Conservation (phyloP, 177 flowering plant species). For the Vitis hybrid region DNA sequence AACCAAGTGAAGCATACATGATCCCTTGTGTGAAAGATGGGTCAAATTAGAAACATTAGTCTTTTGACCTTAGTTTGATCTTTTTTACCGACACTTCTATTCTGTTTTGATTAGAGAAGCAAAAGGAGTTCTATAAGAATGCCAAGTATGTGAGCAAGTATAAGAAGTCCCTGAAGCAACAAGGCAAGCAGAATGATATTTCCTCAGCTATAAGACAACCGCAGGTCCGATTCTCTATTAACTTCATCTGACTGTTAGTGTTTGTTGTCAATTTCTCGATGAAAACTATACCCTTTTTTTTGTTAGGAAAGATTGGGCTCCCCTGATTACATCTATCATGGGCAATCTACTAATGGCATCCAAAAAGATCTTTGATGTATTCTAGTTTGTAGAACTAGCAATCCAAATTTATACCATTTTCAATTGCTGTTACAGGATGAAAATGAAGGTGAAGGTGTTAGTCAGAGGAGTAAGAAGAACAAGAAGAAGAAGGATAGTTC, state of each 20-base stretch:
- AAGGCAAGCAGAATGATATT: constrained; percentile 25
- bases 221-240: constrained; percentile 33
- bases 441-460: constrained; percentile 19
- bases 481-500: constrained; percentile 30
- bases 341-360: too few relatives aligned
- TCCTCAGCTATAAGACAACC: constrained; percentile 8
- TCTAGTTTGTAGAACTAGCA: too few relatives aligned
- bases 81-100: neutral
- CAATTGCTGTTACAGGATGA: constrained; percentile 29
- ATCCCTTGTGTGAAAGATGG: neutral
- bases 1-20: neutral
- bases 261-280: neutral
- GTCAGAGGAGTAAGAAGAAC: constrained; percentile 12
- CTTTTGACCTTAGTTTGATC: neutral
- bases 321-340: too few relatives aligned
- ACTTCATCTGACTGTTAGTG: neutral
- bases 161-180: constrained; percentile 58
- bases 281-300: too few relatives aligned
- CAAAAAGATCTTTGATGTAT: too few relatives aligned
- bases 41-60: neutral
- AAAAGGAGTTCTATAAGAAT: constrained; percentile 79
- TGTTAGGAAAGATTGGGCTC: too few relatives aligned
- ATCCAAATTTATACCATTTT: too few relatives aligned
- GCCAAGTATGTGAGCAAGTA: constrained; percentile 70
- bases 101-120: constrained; percentile 53